phyloP scores from a whole-genome alignment of 768 basidiomycete genomes.

The Serendipita indica region DNA sequence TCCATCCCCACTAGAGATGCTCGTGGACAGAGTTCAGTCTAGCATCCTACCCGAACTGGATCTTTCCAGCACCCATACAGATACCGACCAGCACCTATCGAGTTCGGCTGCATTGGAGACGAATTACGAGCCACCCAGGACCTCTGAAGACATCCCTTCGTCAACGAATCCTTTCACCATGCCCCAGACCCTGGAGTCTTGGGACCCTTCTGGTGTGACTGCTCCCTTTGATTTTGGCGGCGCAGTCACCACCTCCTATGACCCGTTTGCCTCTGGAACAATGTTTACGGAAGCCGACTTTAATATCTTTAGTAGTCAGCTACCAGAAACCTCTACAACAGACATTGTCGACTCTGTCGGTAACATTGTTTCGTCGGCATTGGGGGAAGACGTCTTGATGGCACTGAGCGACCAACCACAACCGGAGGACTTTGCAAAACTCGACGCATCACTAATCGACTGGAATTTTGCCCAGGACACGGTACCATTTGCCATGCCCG shows the following conservation, averaged over 20 bases:
- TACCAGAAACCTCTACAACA: too few species aligned
- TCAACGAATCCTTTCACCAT: too few species aligned
- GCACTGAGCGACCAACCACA: not conserved
- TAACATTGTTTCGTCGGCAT: too few species aligned
- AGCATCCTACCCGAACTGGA: not conserved
- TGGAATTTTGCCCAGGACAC: not conserved
- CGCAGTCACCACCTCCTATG: not conserved
- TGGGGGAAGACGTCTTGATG: not conserved
- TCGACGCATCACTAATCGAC: not conserved
- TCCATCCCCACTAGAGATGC: constrained; percentile 4
- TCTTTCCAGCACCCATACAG: not conserved
- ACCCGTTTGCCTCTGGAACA: not conserved
- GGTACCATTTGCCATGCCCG: not conserved
- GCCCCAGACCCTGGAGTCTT: too few species aligned
- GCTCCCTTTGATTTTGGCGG: not conserved
- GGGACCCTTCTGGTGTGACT: too few species aligned
- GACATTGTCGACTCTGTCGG: too few species aligned
- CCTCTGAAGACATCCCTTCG: too few species aligned
- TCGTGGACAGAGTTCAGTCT: too few species aligned
- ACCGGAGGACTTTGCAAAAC: not conserved
- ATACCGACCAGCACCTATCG: too few species aligned
- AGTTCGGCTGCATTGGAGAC: too few species aligned
- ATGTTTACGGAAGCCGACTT: constrained; percentile 1
- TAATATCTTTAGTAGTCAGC: too few species aligned
- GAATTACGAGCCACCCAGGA: too few species aligned